Evolutionary conservation across 331 rosid genomes (phyloP), one percentile per base, ranked within the genome.

Genomic region (Malus hybrid): DNA sequence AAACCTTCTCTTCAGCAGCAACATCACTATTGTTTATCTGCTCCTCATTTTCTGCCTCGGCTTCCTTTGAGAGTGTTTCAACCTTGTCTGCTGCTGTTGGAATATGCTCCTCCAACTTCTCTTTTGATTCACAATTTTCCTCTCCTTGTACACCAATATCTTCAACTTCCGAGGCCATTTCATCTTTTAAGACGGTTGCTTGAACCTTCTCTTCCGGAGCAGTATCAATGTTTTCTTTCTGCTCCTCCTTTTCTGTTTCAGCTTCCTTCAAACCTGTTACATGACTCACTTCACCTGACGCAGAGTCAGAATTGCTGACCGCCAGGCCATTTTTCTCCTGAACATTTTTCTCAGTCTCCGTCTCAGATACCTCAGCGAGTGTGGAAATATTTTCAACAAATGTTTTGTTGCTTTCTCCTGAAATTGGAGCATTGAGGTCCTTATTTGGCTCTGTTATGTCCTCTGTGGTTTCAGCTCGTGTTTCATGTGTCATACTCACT

Each of bases 221-320:
- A 13, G 15, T 5, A 15, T 52, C 57, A 50, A 19, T 69, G 11
- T 28, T 69, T 55, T 29, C 33, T 13, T 46, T 54, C 8, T 32
- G 73, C 74, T 74, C 74, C 19, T 74, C n/a, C 12, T 71, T 68
- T 48, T 70, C 76, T 42, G 67, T 64, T 67, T 66, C 57, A 33
- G 39, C 64, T 70, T 71, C 81, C 73, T 75, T 50, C 64, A 59
- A 33, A 42, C 71, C 39, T 28, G 64, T 16, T 31, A 62, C 67
- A 42, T 74, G 77, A 56, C 59, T 70, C 67, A 33, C 28, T 70
- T 44, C 32, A 46, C 5, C 67, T 1, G 57, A 19, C 44, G 16
- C 20, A 15, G 50, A 16, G 55, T 60, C 71, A 71, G 44, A 71
- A 60, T 70, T 59, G 28, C 42, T 19, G 31, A 32, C 74, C 6